Base-by-base conservation (phyloP, 2,329 filamentous ascomycete species). In the Fusarium ramigenum region DNA sequence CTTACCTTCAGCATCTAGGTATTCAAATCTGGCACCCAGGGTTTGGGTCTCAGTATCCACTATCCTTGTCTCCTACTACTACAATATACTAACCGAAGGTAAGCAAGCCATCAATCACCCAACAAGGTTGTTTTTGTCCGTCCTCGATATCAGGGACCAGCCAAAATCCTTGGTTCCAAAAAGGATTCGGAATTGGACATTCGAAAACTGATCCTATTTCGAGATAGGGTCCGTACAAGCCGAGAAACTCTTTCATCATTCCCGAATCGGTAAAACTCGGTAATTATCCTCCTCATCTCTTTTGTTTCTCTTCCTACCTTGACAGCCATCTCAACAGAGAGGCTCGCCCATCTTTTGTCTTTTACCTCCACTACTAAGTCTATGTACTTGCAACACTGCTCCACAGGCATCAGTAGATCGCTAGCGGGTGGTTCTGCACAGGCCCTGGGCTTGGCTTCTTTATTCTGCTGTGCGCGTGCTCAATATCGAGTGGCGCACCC, bases 401-500 rank as follows among this genome's bases (percentile, higher is more conserved):
- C 75, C 75, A 77, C 69, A 60, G 28, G 34, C 59, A 58, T 49
- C 50, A 49, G 47, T 53, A 70, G 74, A 77, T 77, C 72, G 72
- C 67, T 65, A 28, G 28, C 28, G 28, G 56, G 65, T 65, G 56
- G 65, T 53, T 57, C 66, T 56, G 72, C 76, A 77, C 74, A 77
- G 70, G 72, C 76, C 71, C 69, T 70, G 60, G 52, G 23, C 47
- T 70, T 64, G 52, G 23, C 47, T 49, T 64, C 50, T 39, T 53
- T 63, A 53, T 57, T 67, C 60, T 59, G 66, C 61, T 46, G 66
- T 73, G 57, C 67, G 70, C 60, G 65, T 67, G 70, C 73, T 70
- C 72, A 71, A 57, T 56, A 30, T 54, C n/a, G 18, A 60, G 75
- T 77, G 73, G 75, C 67, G 73, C 67, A 69, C 66, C 65, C 74